Conservation (phyloP, 257 asterid genomes). For the Nicotiana benthamiana region DNA sequence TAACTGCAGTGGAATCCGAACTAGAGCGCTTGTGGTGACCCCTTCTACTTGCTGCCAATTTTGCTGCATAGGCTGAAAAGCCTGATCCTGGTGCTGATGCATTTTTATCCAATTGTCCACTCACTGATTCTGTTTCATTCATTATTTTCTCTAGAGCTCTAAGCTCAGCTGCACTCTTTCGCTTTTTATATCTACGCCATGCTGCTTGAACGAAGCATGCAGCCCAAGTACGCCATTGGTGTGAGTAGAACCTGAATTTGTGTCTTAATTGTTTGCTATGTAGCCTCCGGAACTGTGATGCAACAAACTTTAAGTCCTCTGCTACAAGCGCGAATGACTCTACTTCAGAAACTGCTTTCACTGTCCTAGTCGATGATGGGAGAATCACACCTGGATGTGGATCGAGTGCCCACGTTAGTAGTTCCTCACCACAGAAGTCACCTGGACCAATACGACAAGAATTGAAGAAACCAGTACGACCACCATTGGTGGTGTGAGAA, state of each 20-base stretch:
- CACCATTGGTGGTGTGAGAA: constrained; percentile 88
- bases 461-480: constrained; percentile 94
- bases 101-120: neutral
- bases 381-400: constrained; percentile 78
- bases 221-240: constrained; percentile 95
- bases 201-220: constrained; percentile 87
- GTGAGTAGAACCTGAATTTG: constrained; percentile 86
- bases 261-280: constrained; percentile 90
- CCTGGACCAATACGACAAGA: constrained; percentile 79
- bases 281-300: constrained; percentile 71
- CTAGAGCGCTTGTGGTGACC: constrained; percentile 38
- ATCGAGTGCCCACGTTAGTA: constrained; percentile 94
- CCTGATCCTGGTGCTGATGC: constrained; percentile 26
- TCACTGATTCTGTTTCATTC: constrained; percentile 4
- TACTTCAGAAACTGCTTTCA: constrained; percentile 75
- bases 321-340: constrained; percentile 82
- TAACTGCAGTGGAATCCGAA: constrained; percentile 39
- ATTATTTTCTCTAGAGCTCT: constrained; percentile 33
- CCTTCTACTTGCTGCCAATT: constrained; percentile 51
- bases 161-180: constrained; percentile 43
- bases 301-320: constrained; percentile 80
- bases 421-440: constrained; percentile 94
- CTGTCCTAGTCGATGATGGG: constrained; percentile 89
- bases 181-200: constrained; percentile 67
- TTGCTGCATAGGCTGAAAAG: constrained; percentile 35